These are phyloP conservation scores for Xylaria palmicola DNA, from an alignment of 495 filamentous ascomycete species.

Conservation along the genomic window DNA sequence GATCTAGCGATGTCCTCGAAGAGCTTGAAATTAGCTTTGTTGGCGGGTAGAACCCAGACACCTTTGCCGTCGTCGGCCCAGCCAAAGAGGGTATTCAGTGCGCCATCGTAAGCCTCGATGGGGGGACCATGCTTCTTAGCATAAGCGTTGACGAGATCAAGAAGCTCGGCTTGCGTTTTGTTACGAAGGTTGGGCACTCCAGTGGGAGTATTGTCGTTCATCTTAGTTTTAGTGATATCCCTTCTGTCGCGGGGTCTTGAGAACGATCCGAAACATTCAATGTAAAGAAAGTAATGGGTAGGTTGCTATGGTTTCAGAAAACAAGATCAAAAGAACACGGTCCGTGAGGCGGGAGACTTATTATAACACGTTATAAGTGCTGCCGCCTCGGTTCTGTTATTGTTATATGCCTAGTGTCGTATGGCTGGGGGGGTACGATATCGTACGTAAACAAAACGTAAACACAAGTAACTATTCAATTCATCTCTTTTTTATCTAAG, in stretches of 20 bases:
- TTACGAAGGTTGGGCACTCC: neutral
- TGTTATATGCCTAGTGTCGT: no score
- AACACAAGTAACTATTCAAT: no score
- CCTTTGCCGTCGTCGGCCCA: neutral
- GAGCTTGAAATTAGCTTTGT: neutral
- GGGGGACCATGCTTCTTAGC: neutral
- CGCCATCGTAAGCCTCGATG: neutral
- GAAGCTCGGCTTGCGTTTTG: neutral
- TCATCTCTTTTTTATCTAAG: no score
- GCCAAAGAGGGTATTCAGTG: neutral
- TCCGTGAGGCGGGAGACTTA: neutral
- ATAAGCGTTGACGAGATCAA: neutral
- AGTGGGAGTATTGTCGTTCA: neutral
- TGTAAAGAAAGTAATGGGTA: neutral
- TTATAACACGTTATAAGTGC: neutral
- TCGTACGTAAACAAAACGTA: no score
- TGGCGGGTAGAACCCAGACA: neutral
- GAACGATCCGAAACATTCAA: neutral
- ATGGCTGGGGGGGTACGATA: no score
- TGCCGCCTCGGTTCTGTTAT: neutral
- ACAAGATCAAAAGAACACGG: neutral
- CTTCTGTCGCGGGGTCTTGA: neutral
- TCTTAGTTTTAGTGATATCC: neutral
- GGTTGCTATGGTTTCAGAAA: neutral
- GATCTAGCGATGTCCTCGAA: neutral